A percentile compares a stretch with the other conserved stretches of the same genome.
Conservation (phyloP, 2,329 filamentous ascomycete species). For the Myriosclerotinia curreyana region DNA sequence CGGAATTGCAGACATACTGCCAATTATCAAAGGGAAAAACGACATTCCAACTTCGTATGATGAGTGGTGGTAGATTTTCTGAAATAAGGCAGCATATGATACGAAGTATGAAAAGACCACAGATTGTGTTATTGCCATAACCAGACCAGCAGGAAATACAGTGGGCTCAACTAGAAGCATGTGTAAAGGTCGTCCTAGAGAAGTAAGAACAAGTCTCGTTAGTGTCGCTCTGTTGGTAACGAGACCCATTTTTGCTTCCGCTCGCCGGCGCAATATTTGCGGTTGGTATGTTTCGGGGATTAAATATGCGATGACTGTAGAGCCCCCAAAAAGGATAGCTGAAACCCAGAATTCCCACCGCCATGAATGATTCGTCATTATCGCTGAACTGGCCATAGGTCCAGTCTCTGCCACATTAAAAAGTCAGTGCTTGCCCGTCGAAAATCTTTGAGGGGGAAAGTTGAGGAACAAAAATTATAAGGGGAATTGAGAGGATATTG, state of each 20-base stretch:
- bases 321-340: slow-evolving; percentile 19
- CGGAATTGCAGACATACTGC: slow-evolving; percentile 15
- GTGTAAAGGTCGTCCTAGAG: slow-evolving; percentile 23
- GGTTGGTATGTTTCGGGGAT: slow-evolving; percentile 26
- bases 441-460: not conserved
- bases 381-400: slow-evolving; percentile 21
- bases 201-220: slow-evolving; percentile 13
- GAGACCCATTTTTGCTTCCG: not conserved
- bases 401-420: not conserved
- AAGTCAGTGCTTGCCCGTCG: not conserved
- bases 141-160: slow-evolving; percentile 18
- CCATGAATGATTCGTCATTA: slow-evolving; percentile 20
- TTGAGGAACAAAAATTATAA: too few species aligned
- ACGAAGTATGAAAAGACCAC: slow-evolving; percentile 24
- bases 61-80: slow-evolving; percentile 20
- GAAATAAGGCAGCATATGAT: slow-evolving; percentile 23
- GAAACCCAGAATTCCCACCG: slow-evolving; percentile 24
- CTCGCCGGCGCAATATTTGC: slow-evolving; percentile 15
- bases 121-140: slow-evolving; percentile 23
- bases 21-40: slow-evolving; percentile 21
- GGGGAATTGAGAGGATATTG: too few species aligned
- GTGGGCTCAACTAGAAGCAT: slow-evolving; percentile 26
- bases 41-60: slow-evolving; percentile 24
- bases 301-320: slow-evolving; percentile 11
- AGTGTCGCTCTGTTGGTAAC: not conserved